Percentiles rank a stretch among this genome's conserved stretches.
Evolutionary conservation across 2,329 filamentous ascomycete species (phyloP).

Genomic region (Aspergillus carbonarius): DNA sequence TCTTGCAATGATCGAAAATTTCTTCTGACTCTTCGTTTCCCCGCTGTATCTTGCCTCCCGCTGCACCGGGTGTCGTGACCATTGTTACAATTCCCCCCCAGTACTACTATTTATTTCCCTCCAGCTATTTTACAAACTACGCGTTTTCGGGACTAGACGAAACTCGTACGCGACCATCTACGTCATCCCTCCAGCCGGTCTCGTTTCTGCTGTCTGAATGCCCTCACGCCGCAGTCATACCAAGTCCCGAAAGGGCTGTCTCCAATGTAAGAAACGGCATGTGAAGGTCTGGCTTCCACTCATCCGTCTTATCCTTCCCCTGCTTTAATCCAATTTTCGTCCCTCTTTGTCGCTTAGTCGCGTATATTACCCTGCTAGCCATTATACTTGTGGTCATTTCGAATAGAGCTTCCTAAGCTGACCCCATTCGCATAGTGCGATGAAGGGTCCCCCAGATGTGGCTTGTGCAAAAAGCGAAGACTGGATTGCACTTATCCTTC

Average conservation of each 20-base stretch:
- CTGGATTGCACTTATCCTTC: slow-evolving; percentile 38
- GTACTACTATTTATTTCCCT: neutral
- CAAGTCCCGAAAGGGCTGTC: slow-evolving; percentile 42
- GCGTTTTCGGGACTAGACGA: neutral
- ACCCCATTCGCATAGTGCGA: slow-evolving; percentile 31
- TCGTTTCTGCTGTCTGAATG: slow-evolving; percentile 19
- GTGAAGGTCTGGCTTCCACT: slow-evolving; percentile 33
- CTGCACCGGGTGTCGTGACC: neutral
- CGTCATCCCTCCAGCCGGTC: neutral
- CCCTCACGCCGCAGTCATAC: slow-evolving; percentile 37
- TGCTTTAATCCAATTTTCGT: neutral
- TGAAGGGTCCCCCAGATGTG: slow-evolving; percentile 37
- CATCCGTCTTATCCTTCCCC: neutral
- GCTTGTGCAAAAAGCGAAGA: slow-evolving; percentile 38
- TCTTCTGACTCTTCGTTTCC: neutral
- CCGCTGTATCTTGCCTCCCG: neutral
- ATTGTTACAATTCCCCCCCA: neutral
- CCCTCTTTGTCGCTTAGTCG: neutral
- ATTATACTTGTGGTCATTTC: neutral
- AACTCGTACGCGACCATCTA: neutral
- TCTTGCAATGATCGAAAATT: neutral
- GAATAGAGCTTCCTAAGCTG: neutral
- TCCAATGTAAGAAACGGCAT: slow-evolving; percentile 41
- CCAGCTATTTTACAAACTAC: too few relatives aligned
- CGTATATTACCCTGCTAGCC: slow-evolving; percentile 3